These are phyloP conservation scores for Tricholomella constricta DNA, from an alignment of 768 basidiomycete genomes.

Conservation along the genomic window DNA sequence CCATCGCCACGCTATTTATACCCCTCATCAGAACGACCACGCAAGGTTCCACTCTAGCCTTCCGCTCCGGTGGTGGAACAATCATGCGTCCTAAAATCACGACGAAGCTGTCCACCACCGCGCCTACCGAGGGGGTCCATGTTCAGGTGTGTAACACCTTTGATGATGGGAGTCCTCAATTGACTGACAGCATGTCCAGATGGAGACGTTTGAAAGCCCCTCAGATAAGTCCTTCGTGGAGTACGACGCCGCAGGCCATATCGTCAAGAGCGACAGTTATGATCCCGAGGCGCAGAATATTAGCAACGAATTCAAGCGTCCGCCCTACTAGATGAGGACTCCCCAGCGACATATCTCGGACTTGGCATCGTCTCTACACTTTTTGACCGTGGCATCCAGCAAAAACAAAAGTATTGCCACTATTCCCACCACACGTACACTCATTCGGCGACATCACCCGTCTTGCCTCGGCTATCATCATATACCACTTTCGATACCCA, in stretches of 20 bases:
- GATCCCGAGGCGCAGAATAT: conserved; percentile 64
- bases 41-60: conserved; percentile 60
- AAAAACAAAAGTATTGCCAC: conserved; percentile 8
- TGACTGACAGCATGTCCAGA: conserved; percentile 39
- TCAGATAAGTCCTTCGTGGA: conserved; percentile 45
- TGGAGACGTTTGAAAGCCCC: conserved; percentile 63
- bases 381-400: background rate
- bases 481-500: conserved; percentile 9
- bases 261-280: conserved; percentile 44
- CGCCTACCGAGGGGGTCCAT: conserved; percentile 53
- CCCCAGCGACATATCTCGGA: background rate
- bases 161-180: background rate
- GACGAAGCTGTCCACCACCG: conserved; percentile 34
- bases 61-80: conserved; percentile 44
- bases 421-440: background rate
- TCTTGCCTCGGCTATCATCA: background rate
- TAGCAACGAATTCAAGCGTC: conserved; percentile 65
- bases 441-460: conserved; percentile 1
- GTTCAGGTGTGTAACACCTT: conserved; percentile 48
- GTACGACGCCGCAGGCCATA: conserved; percentile 60
- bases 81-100: conserved; percentile 35
- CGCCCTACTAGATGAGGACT: conserved; percentile 38
- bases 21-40: conserved; percentile 34
- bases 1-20: background rate
- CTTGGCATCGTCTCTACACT: conserved; percentile 1